These are phyloP conservation scores for Amaranthus tricolor DNA, from an alignment of 179 eudicot genomes.

Conservation along the genomic window DNA sequence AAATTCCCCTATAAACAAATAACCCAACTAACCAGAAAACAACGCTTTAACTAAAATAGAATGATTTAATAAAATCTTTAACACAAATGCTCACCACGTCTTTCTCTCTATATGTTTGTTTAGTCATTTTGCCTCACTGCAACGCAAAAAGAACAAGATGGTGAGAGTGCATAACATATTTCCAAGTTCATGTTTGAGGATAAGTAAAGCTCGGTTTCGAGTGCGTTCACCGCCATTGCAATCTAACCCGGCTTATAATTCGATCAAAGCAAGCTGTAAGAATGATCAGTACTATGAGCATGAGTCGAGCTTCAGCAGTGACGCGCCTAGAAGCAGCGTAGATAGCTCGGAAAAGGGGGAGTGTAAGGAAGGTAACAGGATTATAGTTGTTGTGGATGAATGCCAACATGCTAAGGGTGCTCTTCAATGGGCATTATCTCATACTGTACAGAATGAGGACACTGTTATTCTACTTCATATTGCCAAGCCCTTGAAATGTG, in stretches of 20 bases:
- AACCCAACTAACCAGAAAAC: slow-evolving; percentile 18
- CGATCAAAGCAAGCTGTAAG: slow-evolving; percentile 34
- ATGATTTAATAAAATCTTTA: neutral
- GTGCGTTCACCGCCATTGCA: slow-evolving; percentile 48
- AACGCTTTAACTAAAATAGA: neutral
- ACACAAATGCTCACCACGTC: slow-evolving; percentile 31
- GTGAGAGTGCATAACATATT: slow-evolving; percentile 25
- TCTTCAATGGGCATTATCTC: slow-evolving; percentile 85
- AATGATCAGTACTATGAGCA: slow-evolving; percentile 33
- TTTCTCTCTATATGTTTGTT: neutral
- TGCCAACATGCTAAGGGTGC: slow-evolving; percentile 67
- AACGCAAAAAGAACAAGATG: slow-evolving; percentile 17
- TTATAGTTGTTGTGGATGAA: slow-evolving; percentile 74
- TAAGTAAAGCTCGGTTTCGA: slow-evolving; percentile 39
- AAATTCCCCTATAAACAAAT: slow-evolving; percentile 3
- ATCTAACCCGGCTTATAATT: slow-evolving; percentile 44
- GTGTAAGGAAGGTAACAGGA: slow-evolving; percentile 48
- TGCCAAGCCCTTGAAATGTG: slow-evolving; percentile 41
- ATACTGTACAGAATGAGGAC: slow-evolving; percentile 69
- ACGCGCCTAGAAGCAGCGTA: slow-evolving; percentile 22
- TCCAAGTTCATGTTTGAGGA: slow-evolving; percentile 27
- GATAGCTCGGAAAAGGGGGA: slow-evolving; percentile 29
- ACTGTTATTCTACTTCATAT: slow-evolving; percentile 62
- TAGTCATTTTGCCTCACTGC: slow-evolving; percentile 16
- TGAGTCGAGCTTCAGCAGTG: slow-evolving; percentile 37